Base-by-base conservation (phyloP, 2,329 filamentous ascomycete species). In the Cytospora leucostoma region DNA sequence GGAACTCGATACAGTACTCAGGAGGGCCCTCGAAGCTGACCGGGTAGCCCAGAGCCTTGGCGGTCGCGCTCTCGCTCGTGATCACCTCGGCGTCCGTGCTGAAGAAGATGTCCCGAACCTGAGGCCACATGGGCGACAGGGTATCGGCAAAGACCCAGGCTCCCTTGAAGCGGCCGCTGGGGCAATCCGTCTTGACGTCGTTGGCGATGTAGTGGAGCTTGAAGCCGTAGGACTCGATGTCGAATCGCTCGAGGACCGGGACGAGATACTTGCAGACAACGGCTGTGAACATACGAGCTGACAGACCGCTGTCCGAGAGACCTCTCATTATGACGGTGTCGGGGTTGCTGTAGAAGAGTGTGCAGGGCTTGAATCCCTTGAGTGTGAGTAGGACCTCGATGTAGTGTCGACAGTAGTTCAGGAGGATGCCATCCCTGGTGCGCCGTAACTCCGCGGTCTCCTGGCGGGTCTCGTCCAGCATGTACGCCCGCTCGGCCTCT, bases 161-260 rank as follows among this genome's bases (percentile, higher is more conserved):
- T 27, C 57, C 57, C 35, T 47, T 35, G 35, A 27, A 51, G 57
- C 27, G 19, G 49, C 32, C 38, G 3, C 17, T 19, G 15, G 4
- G 11, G 21, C 17, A 3, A 3, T 15, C 1, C 27, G 57, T 53
- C 37, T 3, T 11, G 57, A 47, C 12, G 49, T 53, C 17, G 15
- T 17, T 15, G 37, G 50, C 35, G 7, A 60, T 19, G 32, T 60
- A 60, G 21, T 37, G 27, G 35, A 60, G 27, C 32, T 15, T 33
- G 8, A 60, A 60, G 8, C 57, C 57, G 7, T 54, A 60, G 5
- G 57, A 60, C 32, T 60, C 50, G 27, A 60, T 12, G 12, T 44
- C 50, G n/a, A 47, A 32, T 12, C 32, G 10, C 27, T 60, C 57
- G 27, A 60, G 33, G 12, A 54, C 4, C 7, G 57, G 57, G 1